Base-by-base conservation (phyloP, 441 rosid species). In the Corymbia calophylla region DNA sequence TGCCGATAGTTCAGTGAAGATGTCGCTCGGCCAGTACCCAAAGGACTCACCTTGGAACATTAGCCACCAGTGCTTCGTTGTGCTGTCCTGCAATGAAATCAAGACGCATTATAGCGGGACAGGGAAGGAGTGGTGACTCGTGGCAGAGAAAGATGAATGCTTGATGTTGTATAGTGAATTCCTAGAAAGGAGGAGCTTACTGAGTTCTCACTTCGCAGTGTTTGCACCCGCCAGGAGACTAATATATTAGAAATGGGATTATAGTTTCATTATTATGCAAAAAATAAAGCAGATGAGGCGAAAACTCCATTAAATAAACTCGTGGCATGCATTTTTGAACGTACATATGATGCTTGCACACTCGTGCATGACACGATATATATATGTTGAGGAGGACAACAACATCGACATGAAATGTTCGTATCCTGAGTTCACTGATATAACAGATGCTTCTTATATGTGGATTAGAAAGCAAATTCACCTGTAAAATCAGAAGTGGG, bases 171-270 rank as follows among this genome's bases (percentile, higher is more conserved):
- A 0, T 6, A 1, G 31, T 3, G 32, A 3, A 13, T 62, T 62
- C 70, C 70, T 14, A n/a, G 73, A 64, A n/a, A 27, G 8, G 27
- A 60, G 66, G 4, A 60, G 29, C 17, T 12, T 27, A n/a, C 70
- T n/a, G 1, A 6, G 19, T 7, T 64, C 1, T 64, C 35, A 0
- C 35, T 64, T 64, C 0, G 10, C 70, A n/a, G 35, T 3, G 70
- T n/a, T 64, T 64, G 35, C 70, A 64, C 70, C 19, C 1, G 35
- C 2, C 3, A 60, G 68, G 68, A 60, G 68, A 60, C 68, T 1
- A 14, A 64, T 17, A 64, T 6, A 64, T n/a, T 64, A 64, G 70
- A n/a, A 2, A 64, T n/a, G 35, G 32, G 70, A 64, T 29, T 15
- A 15, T 64, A 64, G 70, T 64, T 64, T 5, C 1, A 0, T n/a